Evolutionary conservation across 352 stramenopile genomes (phyloP), one percentile per base, ranked within the genome.

Genomic region (Thraustochytrium aureum): DNA sequence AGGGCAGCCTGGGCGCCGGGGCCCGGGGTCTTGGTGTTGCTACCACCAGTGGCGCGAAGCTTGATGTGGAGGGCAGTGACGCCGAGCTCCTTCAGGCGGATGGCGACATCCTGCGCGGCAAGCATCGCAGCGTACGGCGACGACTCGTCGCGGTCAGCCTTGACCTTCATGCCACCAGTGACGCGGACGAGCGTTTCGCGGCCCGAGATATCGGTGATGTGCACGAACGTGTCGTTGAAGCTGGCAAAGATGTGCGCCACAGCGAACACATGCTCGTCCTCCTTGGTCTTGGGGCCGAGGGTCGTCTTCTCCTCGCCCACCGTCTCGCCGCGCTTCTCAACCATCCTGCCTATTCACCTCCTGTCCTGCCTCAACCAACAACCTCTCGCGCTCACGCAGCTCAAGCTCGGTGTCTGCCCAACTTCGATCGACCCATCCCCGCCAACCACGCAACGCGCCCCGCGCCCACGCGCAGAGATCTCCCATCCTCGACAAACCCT

Each of bases 191-290:
- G 94, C 83, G 97, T 99, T 89, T 99, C 97, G 64, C 96, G 91
- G 85, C 97, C 97, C 74, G 95, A 99, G 59, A 99, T 91, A 90
- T 99, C 97, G 61, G 97, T 99, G 72, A 99, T 94, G 88, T 99
- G 97, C 81, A 99, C 96, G 88, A 99, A 99, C 74, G 97, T 99
- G 89, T 99, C 97, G 89, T 99, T 99, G 90, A 99, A 99, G 84
- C 92, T 99, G 69, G 97, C 97, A 88, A 99, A 99, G 88, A 99
- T 98, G 90, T 99, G 97, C 61, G 96, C 96, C 69, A 99, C 96
- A 74, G 92, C 97, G 85, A 99, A 99, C 74, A 99, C 94, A 88
- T 99, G 90, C 89, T 99, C 96, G 79, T 95, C 95, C 84, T 99
- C 96, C 82, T 93, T 92, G 64, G 97, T 87, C 86, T 95, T 95